A percentile compares a stretch with the other conserved stretches of the same genome.
Evolutionary conservation across 2,329 filamentous ascomycete genomes (phyloP).

Genomic region (Colletotrichum lini): DNA sequence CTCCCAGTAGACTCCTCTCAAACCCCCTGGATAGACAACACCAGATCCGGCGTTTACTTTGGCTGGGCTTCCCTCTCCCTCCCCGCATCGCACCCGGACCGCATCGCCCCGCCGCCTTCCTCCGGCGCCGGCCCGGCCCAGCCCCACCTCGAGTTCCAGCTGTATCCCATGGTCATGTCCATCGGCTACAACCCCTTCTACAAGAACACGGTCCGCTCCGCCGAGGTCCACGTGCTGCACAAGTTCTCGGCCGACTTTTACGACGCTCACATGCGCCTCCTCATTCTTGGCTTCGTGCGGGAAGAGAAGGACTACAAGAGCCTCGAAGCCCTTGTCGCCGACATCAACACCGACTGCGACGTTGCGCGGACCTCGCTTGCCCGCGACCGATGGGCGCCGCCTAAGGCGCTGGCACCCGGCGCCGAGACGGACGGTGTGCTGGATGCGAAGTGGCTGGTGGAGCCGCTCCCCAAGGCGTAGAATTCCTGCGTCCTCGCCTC

Average conservation of each 20-base stretch:
- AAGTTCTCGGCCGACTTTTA: constrained; percentile 88
- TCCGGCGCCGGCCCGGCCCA: constrained; percentile 45
- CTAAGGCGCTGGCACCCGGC: constrained; percentile 47
- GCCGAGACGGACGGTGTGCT: constrained; percentile 50
- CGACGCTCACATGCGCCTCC: constrained; percentile 81
- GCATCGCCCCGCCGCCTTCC: constrained; percentile 37
- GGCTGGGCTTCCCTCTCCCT: constrained; percentile 86
- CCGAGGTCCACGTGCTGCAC: constrained; percentile 92
- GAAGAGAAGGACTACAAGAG: constrained; percentile 91
- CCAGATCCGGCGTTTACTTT: constrained; percentile 90
- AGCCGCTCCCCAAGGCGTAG: constrained; percentile 42
- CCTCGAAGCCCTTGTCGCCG: constrained; percentile 85
- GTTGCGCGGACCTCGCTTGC: constrained; percentile 82
- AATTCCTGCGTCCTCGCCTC: neutral
- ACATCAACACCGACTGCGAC: constrained; percentile 91
- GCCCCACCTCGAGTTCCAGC: constrained; percentile 48
- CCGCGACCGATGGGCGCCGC: constrained; percentile 72
- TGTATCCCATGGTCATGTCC: constrained; percentile 92
- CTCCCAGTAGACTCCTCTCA: constrained; percentile 78
- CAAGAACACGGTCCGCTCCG: constrained; percentile 88
- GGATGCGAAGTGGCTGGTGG: constrained; percentile 58
- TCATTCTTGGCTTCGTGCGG: constrained; percentile 89
- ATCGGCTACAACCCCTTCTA: constrained; percentile 99
- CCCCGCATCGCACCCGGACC: constrained; percentile 62
- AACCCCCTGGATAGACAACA: constrained; percentile 72